These are phyloP conservation scores for Paramecium tetraurelia DNA, from an alignment of 73 alveolate genomes.

Conservation along the genomic window DNA sequence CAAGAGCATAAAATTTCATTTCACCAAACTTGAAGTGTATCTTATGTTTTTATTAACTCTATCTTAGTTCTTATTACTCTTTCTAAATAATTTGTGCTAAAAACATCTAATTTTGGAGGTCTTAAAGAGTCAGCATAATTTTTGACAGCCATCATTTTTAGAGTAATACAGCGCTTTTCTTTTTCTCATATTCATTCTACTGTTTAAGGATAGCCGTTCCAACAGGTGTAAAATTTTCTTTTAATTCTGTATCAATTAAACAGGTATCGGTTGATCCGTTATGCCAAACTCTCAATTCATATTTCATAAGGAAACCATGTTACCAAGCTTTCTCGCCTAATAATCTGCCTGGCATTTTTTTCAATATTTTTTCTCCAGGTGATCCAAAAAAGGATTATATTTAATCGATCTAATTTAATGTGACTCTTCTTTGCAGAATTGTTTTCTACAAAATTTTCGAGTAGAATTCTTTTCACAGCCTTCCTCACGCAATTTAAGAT, in stretches of 20 bases:
- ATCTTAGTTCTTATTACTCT: background rate
- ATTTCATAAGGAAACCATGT: constrained; percentile 10
- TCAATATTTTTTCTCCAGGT: background rate
- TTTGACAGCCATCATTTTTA: background rate
- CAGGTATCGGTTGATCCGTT: background rate
- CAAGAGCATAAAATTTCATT: background rate
- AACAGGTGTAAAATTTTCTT: constrained; percentile 10
- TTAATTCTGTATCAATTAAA: background rate
- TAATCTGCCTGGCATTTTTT: background rate
- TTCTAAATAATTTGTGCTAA: background rate
- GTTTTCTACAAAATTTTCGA: background rate
- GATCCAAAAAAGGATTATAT: constrained; percentile 20
- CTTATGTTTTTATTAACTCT: background rate
- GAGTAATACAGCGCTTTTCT: background rate
- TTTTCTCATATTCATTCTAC: background rate
- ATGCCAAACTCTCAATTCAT: background rate
- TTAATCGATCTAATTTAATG: constrained; percentile 7
- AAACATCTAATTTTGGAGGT: background rate
- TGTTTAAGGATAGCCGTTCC: background rate
- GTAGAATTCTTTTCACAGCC: constrained; percentile 1
- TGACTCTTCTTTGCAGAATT: constrained; percentile 3
- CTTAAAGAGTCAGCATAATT: background rate
- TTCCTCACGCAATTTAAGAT: constrained; percentile 18
- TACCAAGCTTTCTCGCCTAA: constrained; percentile 17
- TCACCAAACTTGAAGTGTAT: background rate